Percentiles rank a stretch among this genome's conserved stretches.
phyloP scores from a whole-genome alignment of 768 basidiomycete genomes.

The Mycena vitilis region DNA sequence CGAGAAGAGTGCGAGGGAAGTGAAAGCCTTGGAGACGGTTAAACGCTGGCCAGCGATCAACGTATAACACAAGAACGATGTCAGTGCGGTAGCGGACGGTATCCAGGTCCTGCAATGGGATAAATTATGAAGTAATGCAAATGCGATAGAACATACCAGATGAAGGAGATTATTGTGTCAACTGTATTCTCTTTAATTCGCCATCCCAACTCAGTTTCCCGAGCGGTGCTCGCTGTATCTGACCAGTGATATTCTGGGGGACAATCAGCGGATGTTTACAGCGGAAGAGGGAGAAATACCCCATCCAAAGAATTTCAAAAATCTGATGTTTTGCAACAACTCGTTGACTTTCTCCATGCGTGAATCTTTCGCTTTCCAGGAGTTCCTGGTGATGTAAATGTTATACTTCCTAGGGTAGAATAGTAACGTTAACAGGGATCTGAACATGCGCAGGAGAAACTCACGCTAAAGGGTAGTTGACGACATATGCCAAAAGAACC shows the following conservation, averaged over 20 bases:
- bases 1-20: conserved; percentile 80
- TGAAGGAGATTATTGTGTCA: conserved; percentile 72
- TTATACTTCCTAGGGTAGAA: conserved; percentile 56
- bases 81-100: conserved; percentile 74
- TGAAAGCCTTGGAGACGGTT: conserved; percentile 86
- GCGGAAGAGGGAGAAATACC: conserved; percentile 51
- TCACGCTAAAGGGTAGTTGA: conserved; percentile 74
- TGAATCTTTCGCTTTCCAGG: conserved; percentile 73
- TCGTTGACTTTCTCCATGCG: conserved; percentile 82
- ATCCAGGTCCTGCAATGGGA: conserved; percentile 69
- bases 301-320: conserved; percentile 83
- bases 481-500: conserved; percentile 66
- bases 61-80: conserved; percentile 75
- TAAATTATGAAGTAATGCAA: too few relatives aligned
- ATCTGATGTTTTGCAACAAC: conserved; percentile 78
- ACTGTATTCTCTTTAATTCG: conserved; percentile 73
- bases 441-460: too few relatives aligned
- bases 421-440: too few relatives aligned
- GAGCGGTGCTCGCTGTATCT: conserved; percentile 58
- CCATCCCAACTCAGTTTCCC: conserved; percentile 76
- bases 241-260: conserved; percentile 70
- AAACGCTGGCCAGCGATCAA: conserved; percentile 71
- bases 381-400: conserved; percentile 68
- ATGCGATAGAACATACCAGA: conserved; percentile 69
- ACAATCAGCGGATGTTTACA: conserved; percentile 14